Evolutionary conservation across 1,139 yeast genomes (phyloP).

Genomic region (Saccharomyces hybrid): DNA sequence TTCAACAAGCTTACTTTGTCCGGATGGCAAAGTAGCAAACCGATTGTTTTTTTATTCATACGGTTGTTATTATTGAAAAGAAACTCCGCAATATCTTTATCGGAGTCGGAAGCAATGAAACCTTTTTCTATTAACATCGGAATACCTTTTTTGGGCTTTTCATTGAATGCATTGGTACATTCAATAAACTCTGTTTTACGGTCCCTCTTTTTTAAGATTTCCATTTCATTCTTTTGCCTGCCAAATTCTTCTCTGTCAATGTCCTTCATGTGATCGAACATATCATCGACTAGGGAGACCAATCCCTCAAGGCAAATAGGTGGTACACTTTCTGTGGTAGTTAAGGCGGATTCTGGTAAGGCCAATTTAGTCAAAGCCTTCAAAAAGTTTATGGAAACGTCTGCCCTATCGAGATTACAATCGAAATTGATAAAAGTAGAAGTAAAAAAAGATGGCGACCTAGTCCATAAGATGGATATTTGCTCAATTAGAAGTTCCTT

Average conservation of each 20-base stretch:
- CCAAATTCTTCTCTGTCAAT: slow-evolving; percentile 19
- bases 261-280: slow-evolving; percentile 48
- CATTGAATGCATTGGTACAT: slow-evolving; percentile 69
- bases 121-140: slow-evolving; percentile 53
- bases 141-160: slow-evolving; percentile 71
- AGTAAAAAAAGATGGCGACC: slow-evolving; percentile 74
- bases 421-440: slow-evolving; percentile 76
- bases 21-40: slow-evolving; percentile 79
- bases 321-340: slow-evolving; percentile 82
- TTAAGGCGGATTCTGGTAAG: slow-evolving; percentile 67
- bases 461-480: slow-evolving; percentile 73
- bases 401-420: slow-evolving; percentile 83
- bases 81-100: slow-evolving; percentile 63
- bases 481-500: slow-evolving; percentile 84
- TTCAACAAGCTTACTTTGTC: slow-evolving; percentile 52
- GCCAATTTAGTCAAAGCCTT: slow-evolving; percentile 70
- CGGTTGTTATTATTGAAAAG: slow-evolving; percentile 72
- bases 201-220: slow-evolving; percentile 38
- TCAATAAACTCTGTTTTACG: slow-evolving; percentile 64
- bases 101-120: slow-evolving; percentile 52
- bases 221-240: slow-evolving; percentile 9
- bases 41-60: slow-evolving; percentile 78
- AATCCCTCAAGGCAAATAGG: slow-evolving; percentile 89
- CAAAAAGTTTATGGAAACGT: slow-evolving; percentile 62
- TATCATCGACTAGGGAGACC: slow-evolving; percentile 56